Evolutionary conservation across 2,329 filamentous ascomycete genomes (phyloP), one percentile per base, ranked within the genome.

Genomic region (Phialophora tarda): DNA sequence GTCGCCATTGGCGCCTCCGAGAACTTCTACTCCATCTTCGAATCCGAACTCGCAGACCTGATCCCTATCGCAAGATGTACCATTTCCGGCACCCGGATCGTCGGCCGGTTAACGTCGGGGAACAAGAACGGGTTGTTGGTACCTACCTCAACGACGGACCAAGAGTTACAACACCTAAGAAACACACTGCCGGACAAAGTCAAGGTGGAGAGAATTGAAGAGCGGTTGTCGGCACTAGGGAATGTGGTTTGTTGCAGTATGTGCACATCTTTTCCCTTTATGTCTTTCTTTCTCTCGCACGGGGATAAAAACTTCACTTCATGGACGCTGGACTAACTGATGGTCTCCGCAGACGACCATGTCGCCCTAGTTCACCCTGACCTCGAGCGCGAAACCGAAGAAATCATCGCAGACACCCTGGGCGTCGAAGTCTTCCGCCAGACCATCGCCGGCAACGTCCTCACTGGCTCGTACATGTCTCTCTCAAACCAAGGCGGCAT

Each of bases 11-110:
- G 95, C 77, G 93, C 92, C 74, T 97, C 92, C 77, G 93, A 97
- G 85, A 98, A 98, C 87, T 99, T 99, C 82, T 98, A 98, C 88
- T 93, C 92, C 84, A 88, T 98, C 78, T 98, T 99, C 83, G 95
- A 99, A 85, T 90, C 94, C 70, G 95, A 99, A 84, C 86, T 99
- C 69, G 92, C 96, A 84, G 95, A 98, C 83, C 89, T 97, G 70
- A 94, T 99, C 75, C 95, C 95, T 73, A 97, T 97, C 80, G 95
- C 92, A 81, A 92, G 95, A 82, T 93, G 92, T 73, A 97, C 94
- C 65, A 98, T 99, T 78, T 93, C 93, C 69, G 95, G 95, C 74
- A 98, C 94, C 47, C 88, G 95, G 76, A 99, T 99, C 79, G 91
- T 99, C 76, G 95, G 95, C 67, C 90, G 95, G 73, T 86, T 99